Evolutionary conservation across 129 eudicot genomes (phyloP).

Genomic region (Helichrysum umbraculigerum): DNA sequence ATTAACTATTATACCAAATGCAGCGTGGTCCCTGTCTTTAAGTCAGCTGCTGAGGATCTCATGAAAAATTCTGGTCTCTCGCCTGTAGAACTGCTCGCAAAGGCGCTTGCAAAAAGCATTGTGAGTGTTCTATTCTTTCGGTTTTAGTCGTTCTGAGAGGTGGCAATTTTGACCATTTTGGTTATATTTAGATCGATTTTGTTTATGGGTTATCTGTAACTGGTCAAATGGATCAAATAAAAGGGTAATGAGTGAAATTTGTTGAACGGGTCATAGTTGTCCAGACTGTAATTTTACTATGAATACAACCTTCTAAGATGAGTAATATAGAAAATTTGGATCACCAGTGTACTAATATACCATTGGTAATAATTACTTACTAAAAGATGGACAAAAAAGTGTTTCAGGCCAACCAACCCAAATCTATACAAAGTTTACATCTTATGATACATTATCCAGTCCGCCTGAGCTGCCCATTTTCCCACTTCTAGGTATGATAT

Average conservation of each 20-base stretch:
- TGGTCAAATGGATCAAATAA: background rate
- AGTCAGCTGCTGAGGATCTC: constrained; percentile 84
- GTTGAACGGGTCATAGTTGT: background rate
- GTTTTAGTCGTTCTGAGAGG: background rate
- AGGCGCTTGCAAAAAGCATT: constrained; percentile 87
- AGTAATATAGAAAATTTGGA: background rate
- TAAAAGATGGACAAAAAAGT: background rate
- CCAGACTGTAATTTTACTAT: background rate
- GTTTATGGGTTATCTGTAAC: too few relatives aligned
- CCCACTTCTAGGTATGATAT: too few relatives aligned
- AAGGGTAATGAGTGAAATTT: background rate
- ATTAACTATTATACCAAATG: background rate
- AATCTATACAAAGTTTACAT: too few relatives aligned
- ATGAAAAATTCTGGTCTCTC: constrained; percentile 59
- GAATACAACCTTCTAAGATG: background rate
- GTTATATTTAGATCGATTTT: too few relatives aligned
- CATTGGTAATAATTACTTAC: background rate
- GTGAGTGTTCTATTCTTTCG: constrained; percentile 38
- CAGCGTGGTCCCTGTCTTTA: constrained; percentile 86
- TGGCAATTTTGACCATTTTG: background rate
- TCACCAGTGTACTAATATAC: too few relatives aligned
- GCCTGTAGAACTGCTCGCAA: constrained; percentile 78
- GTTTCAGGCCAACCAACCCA: background rate
- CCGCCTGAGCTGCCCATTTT: too few relatives aligned
- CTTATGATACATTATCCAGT: too few relatives aligned